phyloP scores from a whole-genome alignment of 768 basidiomycete genomes.

The Hirschioporus abietinus region DNA sequence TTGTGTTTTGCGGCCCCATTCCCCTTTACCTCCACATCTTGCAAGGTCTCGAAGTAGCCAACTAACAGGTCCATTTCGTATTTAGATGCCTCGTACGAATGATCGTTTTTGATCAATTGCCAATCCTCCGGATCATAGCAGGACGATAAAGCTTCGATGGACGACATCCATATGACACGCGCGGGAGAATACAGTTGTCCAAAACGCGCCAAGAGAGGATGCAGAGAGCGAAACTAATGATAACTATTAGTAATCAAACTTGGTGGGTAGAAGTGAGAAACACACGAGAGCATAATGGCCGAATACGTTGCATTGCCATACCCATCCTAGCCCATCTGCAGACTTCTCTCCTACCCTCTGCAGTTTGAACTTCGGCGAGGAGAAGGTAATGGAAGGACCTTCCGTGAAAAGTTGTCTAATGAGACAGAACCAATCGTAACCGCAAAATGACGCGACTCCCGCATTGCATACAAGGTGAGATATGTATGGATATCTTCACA shows the following conservation, averaged over 20 bases:
- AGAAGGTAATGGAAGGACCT: conserved; percentile 40
- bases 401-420: conserved; percentile 42
- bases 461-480: conserved; percentile 82
- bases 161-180: conserved; percentile 78
- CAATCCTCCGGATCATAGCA: conserved; percentile 62
- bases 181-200: conserved; percentile 28
- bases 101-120: conserved; percentile 56
- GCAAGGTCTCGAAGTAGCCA: conserved; percentile 44
- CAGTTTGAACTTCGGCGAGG: conserved; percentile 48
- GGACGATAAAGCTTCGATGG: conserved; percentile 51
- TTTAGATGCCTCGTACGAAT: conserved; percentile 69
- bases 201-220: conserved; percentile 45
- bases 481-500: conserved; percentile 65
- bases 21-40: conserved; percentile 23
- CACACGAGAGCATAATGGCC: conserved; percentile 74
- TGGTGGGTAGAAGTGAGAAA: conserved; percentile 11
- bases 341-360: conserved; percentile 58
- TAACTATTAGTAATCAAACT: conserved; percentile 8
- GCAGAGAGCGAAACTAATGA: conserved; percentile 56
- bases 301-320: conserved; percentile 84
- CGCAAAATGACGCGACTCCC: conserved; percentile 55
- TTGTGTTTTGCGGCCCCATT: conserved; percentile 12
- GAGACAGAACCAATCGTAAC: conserved; percentile 44
- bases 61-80: conserved; percentile 72
- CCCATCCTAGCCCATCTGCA: conserved; percentile 67